A percentile compares a stretch with the other conserved stretches of the same genome.
phyloP scores from a whole-genome alignment of 352 stramenopile species.

The Phytophthora chlamydospora region DNA sequence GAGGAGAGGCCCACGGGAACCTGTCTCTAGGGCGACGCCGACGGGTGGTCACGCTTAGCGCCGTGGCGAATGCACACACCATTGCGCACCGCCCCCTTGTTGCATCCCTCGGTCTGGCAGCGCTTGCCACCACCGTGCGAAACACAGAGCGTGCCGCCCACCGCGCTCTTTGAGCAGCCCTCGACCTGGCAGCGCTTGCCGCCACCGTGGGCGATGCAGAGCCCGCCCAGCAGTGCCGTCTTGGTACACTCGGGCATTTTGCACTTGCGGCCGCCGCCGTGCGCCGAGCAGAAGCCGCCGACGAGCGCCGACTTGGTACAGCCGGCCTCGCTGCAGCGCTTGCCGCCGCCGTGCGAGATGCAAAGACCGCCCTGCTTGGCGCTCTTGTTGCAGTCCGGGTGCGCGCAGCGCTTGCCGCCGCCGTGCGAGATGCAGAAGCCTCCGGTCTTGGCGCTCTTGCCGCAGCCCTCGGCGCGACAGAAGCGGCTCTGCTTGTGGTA shows the following conservation, averaged over 20 bases:
- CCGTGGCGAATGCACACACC: conserved; percentile 89
- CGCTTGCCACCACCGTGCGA: conserved; percentile 77
- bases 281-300: conserved; percentile 82
- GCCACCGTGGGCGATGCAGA: conserved; percentile 83
- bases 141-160: conserved; percentile 69
- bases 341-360: conserved; percentile 84
- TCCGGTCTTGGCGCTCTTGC: conserved; percentile 83
- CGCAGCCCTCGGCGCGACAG: conserved; percentile 67
- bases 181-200: conserved; percentile 81
- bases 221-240: conserved; percentile 75
- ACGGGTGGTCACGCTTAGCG: conserved; percentile 62
- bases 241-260: conserved; percentile 75
- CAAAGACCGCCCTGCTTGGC: conserved; percentile 85
- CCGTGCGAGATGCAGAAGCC: conserved; percentile 80
- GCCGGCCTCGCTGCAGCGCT: conserved; percentile 71
- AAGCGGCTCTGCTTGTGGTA: conserved; percentile 87
- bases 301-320: conserved; percentile 87
- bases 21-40: conserved; percentile 25
- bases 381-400: conserved; percentile 81
- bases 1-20: conserved; percentile 8
- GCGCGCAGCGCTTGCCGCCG: conserved; percentile 71
- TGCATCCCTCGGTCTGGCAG: conserved; percentile 79
- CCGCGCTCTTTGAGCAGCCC: conserved; percentile 68
- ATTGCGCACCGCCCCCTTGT: conserved; percentile 83
- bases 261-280: conserved; percentile 82